phyloP scores from a whole-genome alignment of 169 alveolate genomes.

The Toxoplasma gondii region DNA sequence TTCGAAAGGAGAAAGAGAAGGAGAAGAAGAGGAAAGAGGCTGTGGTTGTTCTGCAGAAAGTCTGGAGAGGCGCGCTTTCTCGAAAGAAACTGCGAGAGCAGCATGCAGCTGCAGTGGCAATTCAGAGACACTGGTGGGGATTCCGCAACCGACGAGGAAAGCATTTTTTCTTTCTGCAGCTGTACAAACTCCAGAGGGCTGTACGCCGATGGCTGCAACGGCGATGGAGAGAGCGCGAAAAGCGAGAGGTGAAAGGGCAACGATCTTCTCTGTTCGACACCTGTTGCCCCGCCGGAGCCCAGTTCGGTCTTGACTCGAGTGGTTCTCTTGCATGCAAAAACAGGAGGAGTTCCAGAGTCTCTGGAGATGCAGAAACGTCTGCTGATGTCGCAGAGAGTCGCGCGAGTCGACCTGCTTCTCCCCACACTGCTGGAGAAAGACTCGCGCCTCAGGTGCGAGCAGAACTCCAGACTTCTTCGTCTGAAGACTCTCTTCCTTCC shows the following conservation, averaged over 20 bases:
- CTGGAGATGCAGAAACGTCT: no score
- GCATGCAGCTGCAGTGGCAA: conserved; percentile 23
- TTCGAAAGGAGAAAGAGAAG: not conserved
- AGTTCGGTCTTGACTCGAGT: not conserved
- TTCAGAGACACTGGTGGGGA: conserved; percentile 55
- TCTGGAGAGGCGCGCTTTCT: not conserved
- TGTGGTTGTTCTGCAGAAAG: not conserved
- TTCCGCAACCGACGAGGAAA: conserved; percentile 32
- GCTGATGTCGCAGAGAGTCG: not conserved
- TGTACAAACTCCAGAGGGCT: conserved; percentile 15
- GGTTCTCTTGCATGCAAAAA: not conserved
- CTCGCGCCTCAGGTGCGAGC: no score
- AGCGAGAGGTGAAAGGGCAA: not conserved
- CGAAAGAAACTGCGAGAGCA: not conserved
- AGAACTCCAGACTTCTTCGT: no score
- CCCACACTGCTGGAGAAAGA: not conserved
- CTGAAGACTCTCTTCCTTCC: not conserved
- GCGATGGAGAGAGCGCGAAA: not conserved
- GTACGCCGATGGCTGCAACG: conserved; percentile 13
- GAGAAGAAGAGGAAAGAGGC: not conserved
- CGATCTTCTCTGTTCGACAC: not conserved
- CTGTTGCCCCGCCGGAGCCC: not conserved
- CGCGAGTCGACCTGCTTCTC: not conserved
- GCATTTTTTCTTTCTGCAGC: not conserved
- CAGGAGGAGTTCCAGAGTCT: not conserved